Evolutionary conservation across 345 rosid species (phyloP).

Genomic region (Populus alba): DNA sequence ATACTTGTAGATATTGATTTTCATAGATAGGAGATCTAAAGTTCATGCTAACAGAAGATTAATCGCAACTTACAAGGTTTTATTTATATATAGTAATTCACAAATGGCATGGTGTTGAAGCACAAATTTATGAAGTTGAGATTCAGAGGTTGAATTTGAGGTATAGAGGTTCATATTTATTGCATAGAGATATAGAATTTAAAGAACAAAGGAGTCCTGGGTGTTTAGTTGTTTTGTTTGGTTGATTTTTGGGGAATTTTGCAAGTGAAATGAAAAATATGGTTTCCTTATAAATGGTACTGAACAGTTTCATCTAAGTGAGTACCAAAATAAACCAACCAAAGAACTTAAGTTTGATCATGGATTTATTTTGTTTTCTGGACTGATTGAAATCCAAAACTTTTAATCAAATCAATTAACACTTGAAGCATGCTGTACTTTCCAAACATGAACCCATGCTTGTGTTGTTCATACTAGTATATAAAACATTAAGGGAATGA

Average conservation of each 20-base stretch:
- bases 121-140: not conserved
- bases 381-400: not conserved
- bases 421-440: not conserved
- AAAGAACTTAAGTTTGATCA: not conserved
- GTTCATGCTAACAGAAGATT: not conserved
- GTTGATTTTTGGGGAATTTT: not conserved
- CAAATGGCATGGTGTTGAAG: not conserved
- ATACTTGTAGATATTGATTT: not conserved
- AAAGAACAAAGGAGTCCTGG: not conserved
- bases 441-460: not conserved
- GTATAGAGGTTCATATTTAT: not conserved
- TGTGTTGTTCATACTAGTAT: not conserved
- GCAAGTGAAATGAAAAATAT: not conserved
- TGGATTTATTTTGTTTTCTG: not conserved
- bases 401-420: not conserved
- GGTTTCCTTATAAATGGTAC: too few relatives aligned
- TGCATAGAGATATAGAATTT: not conserved
- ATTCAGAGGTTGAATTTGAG: not conserved
- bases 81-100: not conserved
- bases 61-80: not conserved
- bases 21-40: not conserved
- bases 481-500: not conserved
- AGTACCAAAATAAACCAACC: not conserved
- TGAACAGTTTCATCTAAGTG: not conserved
- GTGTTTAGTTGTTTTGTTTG: not conserved